These are phyloP conservation scores for Apiotrichum veenhuisii DNA, from an alignment of 1,284 basidiomycete species.

Conservation along the genomic window DNA sequence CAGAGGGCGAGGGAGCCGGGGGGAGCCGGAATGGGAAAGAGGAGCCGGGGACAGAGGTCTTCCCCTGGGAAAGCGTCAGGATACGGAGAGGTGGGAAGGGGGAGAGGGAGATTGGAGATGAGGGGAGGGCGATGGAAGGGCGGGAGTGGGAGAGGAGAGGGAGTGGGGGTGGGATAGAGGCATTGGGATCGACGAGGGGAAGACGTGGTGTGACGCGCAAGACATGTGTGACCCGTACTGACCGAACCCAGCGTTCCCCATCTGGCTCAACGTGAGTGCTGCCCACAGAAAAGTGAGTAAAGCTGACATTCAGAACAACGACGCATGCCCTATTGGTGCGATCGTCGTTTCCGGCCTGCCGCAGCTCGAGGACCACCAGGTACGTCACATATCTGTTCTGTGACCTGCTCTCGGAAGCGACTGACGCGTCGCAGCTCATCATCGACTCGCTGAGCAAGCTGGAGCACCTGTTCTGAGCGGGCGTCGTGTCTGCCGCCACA, in stretches of 20 bases:
- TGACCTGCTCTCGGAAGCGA: too few relatives aligned
- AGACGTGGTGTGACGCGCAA: too few relatives aligned
- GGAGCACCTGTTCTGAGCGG: constrained; percentile 13
- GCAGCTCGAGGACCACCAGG: constrained; percentile 48
- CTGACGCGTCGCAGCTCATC: constrained; percentile 9
- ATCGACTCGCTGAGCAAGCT: constrained; percentile 23
- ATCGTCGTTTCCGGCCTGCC: constrained; percentile 49
- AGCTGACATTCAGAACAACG: constrained; percentile 17
- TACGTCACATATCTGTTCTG: constrained; percentile 7
- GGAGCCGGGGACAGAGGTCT: too few relatives aligned
- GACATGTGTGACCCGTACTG: neutral
- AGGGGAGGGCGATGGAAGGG: too few relatives aligned
- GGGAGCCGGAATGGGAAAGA: too few relatives aligned
- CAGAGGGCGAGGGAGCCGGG: neutral
- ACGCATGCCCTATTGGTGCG: constrained; percentile 40
- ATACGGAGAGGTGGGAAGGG: too few relatives aligned
- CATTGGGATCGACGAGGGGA: too few relatives aligned
- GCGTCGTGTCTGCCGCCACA: neutral
- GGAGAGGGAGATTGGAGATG: too few relatives aligned
- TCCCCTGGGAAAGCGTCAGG: too few relatives aligned
- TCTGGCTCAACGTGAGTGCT: constrained; percentile 39
- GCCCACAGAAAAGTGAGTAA: too few relatives aligned
- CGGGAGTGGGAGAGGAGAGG: too few relatives aligned
- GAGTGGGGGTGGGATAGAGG: too few relatives aligned
- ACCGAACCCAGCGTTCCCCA: constrained; percentile 34